phyloP scores from a whole-genome alignment of 148 eudicot genomes.

The Amaranthus hypochondriacus region DNA sequence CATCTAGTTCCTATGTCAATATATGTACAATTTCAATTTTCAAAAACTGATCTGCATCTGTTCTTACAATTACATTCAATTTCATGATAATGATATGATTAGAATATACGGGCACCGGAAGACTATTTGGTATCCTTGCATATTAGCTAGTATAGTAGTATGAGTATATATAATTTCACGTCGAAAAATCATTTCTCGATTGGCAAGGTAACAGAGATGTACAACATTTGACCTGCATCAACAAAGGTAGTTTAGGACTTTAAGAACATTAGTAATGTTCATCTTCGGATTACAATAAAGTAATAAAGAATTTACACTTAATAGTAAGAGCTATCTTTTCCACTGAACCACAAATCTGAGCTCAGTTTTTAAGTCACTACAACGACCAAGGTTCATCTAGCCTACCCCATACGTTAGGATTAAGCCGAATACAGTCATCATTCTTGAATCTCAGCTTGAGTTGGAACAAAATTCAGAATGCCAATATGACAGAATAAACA shows the following conservation, averaged over 20 bases:
- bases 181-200: conserved; percentile 20
- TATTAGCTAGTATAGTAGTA: conserved; percentile 27
- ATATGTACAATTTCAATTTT: conserved; percentile 27
- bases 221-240: conserved; percentile 36
- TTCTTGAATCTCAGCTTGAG: background rate
- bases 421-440: no score
- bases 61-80: conserved; percentile 21
- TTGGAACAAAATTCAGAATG: background rate
- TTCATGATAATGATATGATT: conserved; percentile 4
- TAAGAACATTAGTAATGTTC: background rate
- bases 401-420: no score
- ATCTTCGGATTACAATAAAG: background rate
- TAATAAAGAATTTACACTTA: no score
- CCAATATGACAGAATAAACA: background rate
- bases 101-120: conserved; percentile 1
- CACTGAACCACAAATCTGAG: background rate
- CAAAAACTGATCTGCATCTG: conserved; percentile 15
- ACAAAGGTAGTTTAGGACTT: background rate
- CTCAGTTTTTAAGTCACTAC: no score
- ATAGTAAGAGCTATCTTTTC: background rate
- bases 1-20: conserved; percentile 18
- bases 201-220: conserved; percentile 25
- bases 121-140: conserved; percentile 10
- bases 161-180: conserved; percentile 17
- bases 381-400: no score